Percentiles rank a stretch among this genome's conserved stretches.
Conservation (phyloP, 1,284 basidiomycete species). For the Heterobasidion occidentale region DNA sequence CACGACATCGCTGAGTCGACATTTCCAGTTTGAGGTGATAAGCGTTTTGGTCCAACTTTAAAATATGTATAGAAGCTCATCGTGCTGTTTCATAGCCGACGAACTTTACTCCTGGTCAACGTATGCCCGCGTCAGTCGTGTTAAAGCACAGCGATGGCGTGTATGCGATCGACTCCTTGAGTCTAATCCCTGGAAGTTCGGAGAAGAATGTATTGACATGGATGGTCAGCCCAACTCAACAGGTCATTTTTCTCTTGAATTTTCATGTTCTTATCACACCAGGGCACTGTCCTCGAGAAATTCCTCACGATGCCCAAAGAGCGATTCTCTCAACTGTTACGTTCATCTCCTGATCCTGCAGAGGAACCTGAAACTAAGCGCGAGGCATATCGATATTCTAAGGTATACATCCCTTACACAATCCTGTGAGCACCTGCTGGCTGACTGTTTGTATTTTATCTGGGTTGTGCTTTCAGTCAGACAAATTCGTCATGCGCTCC, state of each 20-base stretch:
- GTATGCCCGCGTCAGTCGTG: slow-evolving; percentile 69
- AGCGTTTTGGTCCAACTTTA: background rate
- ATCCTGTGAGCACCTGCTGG: background rate
- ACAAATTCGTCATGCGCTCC: slow-evolving; percentile 85
- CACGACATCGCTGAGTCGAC: slow-evolving; percentile 44
- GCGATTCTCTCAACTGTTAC: slow-evolving; percentile 63
- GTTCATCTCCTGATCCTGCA: slow-evolving; percentile 27
- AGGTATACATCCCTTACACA: slow-evolving; percentile 36
- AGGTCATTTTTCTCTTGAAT: slow-evolving; percentile 1
- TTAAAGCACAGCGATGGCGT: slow-evolving; percentile 61
- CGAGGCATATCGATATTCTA: slow-evolving; percentile 81
- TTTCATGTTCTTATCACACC: slow-evolving; percentile 3
- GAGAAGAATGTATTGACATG: slow-evolving; percentile 75
- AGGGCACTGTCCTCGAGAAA: slow-evolving; percentile 89
- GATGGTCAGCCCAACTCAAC: slow-evolving; percentile 44
- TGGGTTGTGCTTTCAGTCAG: slow-evolving; percentile 38
- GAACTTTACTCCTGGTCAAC: slow-evolving; percentile 75
- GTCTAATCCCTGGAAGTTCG: slow-evolving; percentile 31
- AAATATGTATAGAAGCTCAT: background rate
- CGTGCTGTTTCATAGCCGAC: slow-evolving; percentile 33
- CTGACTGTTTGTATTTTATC: background rate
- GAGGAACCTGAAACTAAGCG: slow-evolving; percentile 30
- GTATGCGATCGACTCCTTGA: slow-evolving; percentile 78
- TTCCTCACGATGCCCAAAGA: slow-evolving; percentile 66
- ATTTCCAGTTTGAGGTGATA: slow-evolving; percentile 58